Evolutionary conservation across 495 filamentous ascomycete species (phyloP).

Genomic region (Clohesyomyces aquaticus): DNA sequence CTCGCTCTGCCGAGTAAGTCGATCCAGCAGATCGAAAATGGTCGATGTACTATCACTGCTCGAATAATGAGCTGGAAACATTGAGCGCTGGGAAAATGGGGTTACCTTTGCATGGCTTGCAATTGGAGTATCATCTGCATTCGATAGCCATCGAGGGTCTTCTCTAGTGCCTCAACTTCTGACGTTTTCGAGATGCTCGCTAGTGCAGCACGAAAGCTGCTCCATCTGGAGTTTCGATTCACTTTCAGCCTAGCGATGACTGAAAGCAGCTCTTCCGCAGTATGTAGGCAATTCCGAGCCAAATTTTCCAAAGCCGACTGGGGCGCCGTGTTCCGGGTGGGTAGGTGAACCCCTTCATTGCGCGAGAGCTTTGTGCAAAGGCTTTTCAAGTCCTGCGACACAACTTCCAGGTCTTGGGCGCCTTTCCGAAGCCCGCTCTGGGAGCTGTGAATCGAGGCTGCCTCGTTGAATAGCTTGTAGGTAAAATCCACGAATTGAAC

Average conservation of each 20-base stretch:
- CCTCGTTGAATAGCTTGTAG: slow-evolving; percentile 14
- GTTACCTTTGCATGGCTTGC: slow-evolving; percentile 15
- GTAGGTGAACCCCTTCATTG: not conserved
- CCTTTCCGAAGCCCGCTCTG: not conserved
- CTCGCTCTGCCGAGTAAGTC: too few species aligned
- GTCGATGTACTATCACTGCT: slow-evolving; percentile 4
- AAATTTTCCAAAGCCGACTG: slow-evolving; percentile 2
- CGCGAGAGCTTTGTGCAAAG: slow-evolving; percentile 3
- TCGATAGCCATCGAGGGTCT: slow-evolving; percentile 12
- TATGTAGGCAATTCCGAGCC: slow-evolving; percentile 1
- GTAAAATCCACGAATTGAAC: slow-evolving; percentile 26
- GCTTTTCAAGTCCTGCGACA: slow-evolving; percentile 1
- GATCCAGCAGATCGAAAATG: slow-evolving; percentile 2
- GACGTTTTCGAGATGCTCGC: not conserved
- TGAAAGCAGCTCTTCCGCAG: slow-evolving; percentile 4
- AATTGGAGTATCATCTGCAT: slow-evolving; percentile 10
- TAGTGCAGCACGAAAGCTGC: slow-evolving; percentile 15
- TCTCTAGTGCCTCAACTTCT: slow-evolving; percentile 4
- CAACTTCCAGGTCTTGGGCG: slow-evolving; percentile 1
- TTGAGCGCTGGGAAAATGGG: not conserved
- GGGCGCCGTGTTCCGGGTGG: not conserved
- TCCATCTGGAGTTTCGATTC: slow-evolving; percentile 14
- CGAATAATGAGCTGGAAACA: not conserved
- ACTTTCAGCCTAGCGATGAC: slow-evolving; percentile 5
- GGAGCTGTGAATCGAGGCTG: slow-evolving; percentile 9